These are phyloP conservation scores for Alternaria hordeiaustralica DNA, from an alignment of 2,329 filamentous ascomycete genomes.

Conservation along the genomic window DNA sequence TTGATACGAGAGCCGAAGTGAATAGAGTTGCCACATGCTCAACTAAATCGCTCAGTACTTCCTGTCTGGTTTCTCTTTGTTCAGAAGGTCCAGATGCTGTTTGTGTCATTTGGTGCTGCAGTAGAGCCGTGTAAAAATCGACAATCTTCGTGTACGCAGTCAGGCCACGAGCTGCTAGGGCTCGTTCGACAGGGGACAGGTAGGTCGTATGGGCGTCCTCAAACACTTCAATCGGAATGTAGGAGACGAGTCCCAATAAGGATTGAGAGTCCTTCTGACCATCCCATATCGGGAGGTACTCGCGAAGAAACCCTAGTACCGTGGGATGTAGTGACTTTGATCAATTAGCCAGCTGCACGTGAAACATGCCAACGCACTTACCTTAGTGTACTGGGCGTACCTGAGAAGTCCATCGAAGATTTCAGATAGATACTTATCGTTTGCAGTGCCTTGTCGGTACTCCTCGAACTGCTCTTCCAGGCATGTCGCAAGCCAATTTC, in stretches of 20 bases:
- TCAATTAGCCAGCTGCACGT: constrained; percentile 5
- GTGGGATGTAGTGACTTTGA: constrained; percentile 40
- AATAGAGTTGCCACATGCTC: constrained; percentile 42
- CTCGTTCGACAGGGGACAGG: constrained; percentile 50
- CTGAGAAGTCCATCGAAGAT: constrained; percentile 41
- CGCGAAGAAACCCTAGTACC: constrained; percentile 41
- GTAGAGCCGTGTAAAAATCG: constrained; percentile 69
- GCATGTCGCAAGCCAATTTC: constrained; percentile 48
- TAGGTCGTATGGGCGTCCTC: constrained; percentile 49
- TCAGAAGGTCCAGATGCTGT: constrained; percentile 35
- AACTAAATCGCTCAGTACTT: constrained; percentile 41
- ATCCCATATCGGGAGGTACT: constrained; percentile 48
- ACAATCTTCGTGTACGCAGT: constrained; percentile 67
- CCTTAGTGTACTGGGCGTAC: constrained; percentile 47
- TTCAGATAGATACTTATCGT: constrained; percentile 34
- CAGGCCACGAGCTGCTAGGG: constrained; percentile 46
- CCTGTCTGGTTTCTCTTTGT: constrained; percentile 49
- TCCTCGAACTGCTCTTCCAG: constrained; percentile 46
- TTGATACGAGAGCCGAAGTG: constrained; percentile 39
- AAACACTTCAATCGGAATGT: constrained; percentile 58
- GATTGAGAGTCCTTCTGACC: constrained; percentile 38
- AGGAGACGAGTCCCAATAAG: constrained; percentile 61
- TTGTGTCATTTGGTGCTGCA: constrained; percentile 61
- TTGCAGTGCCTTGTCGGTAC: constrained; percentile 18
- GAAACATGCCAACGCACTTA: constrained; percentile 4